phyloP scores from a whole-genome alignment of 129 eudicot species.

The Artemisia annua region DNA sequence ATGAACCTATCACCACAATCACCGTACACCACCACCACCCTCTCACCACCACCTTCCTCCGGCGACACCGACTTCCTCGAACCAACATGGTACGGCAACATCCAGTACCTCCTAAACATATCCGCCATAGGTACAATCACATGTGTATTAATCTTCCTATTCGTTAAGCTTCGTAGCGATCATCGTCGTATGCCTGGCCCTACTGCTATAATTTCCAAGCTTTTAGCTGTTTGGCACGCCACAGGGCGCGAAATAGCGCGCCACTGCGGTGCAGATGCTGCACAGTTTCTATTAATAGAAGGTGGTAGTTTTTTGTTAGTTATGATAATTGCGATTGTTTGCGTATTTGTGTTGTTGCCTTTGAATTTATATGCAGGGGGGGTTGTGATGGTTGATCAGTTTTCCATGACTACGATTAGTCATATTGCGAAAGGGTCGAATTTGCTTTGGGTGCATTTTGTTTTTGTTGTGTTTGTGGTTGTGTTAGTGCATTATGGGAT shows the following conservation, averaged over 20 bases:
- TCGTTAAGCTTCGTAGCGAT: conserved; percentile 91
- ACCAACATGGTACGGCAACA: conserved; percentile 89
- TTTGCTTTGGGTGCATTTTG: conserved; percentile 75
- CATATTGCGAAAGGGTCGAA: conserved; percentile 73
- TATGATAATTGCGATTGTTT: conserved; percentile 44
- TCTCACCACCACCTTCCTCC: conserved; percentile 34
- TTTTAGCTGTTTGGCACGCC: conserved; percentile 94
- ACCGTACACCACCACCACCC: conserved; percentile 28
- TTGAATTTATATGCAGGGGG: conserved; percentile 69
- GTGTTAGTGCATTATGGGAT: conserved; percentile 66
- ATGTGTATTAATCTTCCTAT: conserved; percentile 75
- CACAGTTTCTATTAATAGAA: conserved; percentile 84
- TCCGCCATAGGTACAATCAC: conserved; percentile 81
- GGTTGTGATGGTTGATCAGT: conserved; percentile 66
- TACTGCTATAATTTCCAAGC: conserved; percentile 76
- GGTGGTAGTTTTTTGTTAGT: conserved; percentile 80
- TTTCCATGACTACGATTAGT: conserved; percentile 82
- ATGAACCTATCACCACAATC: conserved; percentile 40
- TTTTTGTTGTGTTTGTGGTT: conserved; percentile 60
- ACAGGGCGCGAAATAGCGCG: conserved; percentile 84
- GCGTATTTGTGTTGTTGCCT: conserved; percentile 56
- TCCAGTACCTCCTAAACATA: conserved; percentile 86
- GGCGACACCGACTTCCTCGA: conserved; percentile 43
- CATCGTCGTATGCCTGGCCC: conserved; percentile 94
- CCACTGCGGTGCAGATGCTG: conserved; percentile 98